Evolutionary conservation across 164 flowering plant genomes (phyloP), one percentile per base, ranked within the genome.

Genomic region (Paratinospora sagittata): DNA sequence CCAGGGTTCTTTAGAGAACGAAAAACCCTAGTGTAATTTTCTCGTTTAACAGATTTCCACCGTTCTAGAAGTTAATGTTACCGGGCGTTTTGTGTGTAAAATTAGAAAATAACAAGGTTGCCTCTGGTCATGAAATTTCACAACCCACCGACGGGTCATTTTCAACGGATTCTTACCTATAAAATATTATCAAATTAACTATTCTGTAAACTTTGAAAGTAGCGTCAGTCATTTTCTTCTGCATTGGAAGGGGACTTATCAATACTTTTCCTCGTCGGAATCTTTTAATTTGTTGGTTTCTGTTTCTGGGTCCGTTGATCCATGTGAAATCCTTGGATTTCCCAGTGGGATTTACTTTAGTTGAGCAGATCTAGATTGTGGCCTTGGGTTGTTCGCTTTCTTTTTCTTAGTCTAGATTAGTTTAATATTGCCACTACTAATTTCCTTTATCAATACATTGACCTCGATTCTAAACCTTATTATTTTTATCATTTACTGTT

Each of bases 181-280:
- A 21, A 30, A 43, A 43, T 72, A n/a, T n/a, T n/a, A 69, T 74
- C 33, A 61, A 67, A 27, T 45, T 58, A 52, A 52, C 58, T 17
- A 9, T 9, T 37, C 8, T 66, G 70, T 10, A 19, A 52, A 52
- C 58, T 52, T 70, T 70, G 70, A 41, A 64, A 68, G 70, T 13
- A 70, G 75, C 75, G 81, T 75, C 74, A 73, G 82, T 81, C 81
- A 60, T 72, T 81, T 81, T 79, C 80, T 68, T 72, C 24, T 76
- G 67, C 73, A 43, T 64, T 58, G 55, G 67, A 64, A 73, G 52
- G 70, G 60, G 75, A 76, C 78, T 16, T 16, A 36, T 76, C 77
- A 76, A 49, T 63, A 63, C 76, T 69, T 52, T 72, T 72, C 66
- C 39, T 26, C 49, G 45, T 26, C 62, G 67, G 81, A 78, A 74